phyloP scores from a whole-genome alignment of 345 rosid species.

The Euclidium syriacum region DNA sequence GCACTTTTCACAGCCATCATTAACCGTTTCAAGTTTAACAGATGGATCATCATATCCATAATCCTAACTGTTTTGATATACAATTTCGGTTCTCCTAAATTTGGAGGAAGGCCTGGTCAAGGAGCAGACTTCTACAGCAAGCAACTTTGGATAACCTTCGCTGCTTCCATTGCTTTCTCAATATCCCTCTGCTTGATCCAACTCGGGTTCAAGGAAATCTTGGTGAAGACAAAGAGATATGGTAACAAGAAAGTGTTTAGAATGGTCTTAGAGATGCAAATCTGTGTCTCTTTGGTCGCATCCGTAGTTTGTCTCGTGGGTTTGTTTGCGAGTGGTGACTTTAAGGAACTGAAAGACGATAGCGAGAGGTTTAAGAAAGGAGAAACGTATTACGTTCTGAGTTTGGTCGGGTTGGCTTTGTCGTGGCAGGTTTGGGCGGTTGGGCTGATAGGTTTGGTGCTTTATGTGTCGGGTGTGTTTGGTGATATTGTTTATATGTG shows the following conservation, averaged over 20 bases:
- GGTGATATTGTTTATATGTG: constrained; percentile 12
- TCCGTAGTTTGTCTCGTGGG: constrained; percentile 10
- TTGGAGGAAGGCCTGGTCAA: constrained; percentile 11
- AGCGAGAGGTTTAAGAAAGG: constrained; percentile 15
- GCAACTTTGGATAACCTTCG: constrained; percentile 21
- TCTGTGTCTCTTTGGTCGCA: constrained; percentile 7
- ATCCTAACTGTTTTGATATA: constrained; percentile 5
- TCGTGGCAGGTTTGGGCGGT: constrained; percentile 19
- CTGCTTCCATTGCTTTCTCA: background rate
- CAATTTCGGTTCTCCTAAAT: background rate
- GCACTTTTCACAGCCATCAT: constrained; percentile 32
- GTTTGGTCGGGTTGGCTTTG: constrained; percentile 20
- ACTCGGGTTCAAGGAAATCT: constrained; percentile 13
- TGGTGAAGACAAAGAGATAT: constrained; percentile 16
- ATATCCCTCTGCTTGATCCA: constrained; percentile 15
- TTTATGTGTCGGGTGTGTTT: constrained; percentile 21
- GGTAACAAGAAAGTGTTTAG: constrained; percentile 20
- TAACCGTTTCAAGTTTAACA: constrained; percentile 37
- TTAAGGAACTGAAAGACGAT: constrained; percentile 10
- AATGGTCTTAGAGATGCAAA: constrained; percentile 23
- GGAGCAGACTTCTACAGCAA: background rate
- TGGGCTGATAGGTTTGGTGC: constrained; percentile 14
- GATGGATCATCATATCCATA: constrained; percentile 36
- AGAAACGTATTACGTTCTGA: background rate
- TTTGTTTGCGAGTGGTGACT: constrained; percentile 17